phyloP scores from a whole-genome alignment of 129 eudicot genomes.

The Saposhnikovia divaricata region DNA sequence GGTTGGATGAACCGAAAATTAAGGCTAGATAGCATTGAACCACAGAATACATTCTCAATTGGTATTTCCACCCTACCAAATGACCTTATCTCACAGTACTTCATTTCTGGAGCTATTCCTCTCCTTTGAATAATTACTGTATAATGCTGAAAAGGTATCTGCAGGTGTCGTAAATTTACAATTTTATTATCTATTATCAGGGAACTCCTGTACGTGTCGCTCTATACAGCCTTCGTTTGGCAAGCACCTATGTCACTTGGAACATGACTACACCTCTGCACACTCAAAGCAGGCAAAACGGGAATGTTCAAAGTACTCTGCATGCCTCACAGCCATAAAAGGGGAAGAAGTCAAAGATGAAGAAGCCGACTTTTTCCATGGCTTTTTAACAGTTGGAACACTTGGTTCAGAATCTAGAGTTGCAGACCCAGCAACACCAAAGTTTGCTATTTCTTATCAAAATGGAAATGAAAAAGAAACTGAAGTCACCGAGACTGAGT shows the following conservation, averaged over 20 bases:
- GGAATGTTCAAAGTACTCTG: constrained; percentile 25
- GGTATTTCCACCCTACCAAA: constrained; percentile 26
- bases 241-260: constrained; percentile 25
- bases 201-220: constrained; percentile 28
- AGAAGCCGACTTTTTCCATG: constrained; percentile 30
- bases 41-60: constrained; percentile 23
- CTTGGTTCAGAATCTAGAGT: constrained; percentile 40
- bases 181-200: constrained; percentile 23
- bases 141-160: neutral
- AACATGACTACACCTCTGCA: constrained; percentile 18
- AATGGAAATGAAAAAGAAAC: constrained; percentile 20
- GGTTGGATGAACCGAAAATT: constrained; percentile 68
- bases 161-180: neutral
- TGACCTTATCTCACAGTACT: neutral
- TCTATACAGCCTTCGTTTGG: constrained; percentile 26
- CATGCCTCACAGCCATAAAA: constrained; percentile 16
- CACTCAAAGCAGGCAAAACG: constrained; percentile 19
- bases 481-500: constrained; percentile 38
- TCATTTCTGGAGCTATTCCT: neutral
- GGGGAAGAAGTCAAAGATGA: constrained; percentile 23
- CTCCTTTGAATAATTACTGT: neutral
- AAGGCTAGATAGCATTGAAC: constrained; percentile 23
- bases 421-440: constrained; percentile 51
- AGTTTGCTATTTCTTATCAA: constrained; percentile 21
- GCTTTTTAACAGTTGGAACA: constrained; percentile 76